Evolutionary conservation across 192 early-diverging fungal species (phyloP), one percentile per base, ranked within the genome.

Genomic region (Coemansia sp.): DNA sequence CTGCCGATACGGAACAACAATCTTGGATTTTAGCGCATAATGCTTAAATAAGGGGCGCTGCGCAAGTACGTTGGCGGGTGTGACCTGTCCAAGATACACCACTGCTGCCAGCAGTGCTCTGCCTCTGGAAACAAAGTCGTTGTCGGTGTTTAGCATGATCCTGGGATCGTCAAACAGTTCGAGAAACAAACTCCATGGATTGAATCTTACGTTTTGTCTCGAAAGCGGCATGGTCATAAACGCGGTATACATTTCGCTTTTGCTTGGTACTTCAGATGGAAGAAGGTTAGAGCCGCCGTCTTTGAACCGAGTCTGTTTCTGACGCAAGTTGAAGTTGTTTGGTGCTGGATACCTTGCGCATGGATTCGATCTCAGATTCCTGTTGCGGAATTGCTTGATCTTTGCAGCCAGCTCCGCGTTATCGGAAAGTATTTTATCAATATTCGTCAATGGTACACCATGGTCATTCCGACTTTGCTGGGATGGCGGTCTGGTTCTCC

Each of bases 111-210:
- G 57, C n/a, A 81, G n/a, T 3, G 13, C 44, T 18, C 15, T 59
- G 38, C 57, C 57, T 41, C 57, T 39, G 16, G 47, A 42, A 45
- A 19, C 18, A 59, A 12, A 19, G 3, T 57, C 16, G 3, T 45
- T 56, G 5, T 43, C 11, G 2, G 47, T 16, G 23, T 45, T 38
- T 39, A 48, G 61, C 8, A 12, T 21, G 2, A 76, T 59, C 4
- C 79, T 70, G 12, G 74, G 61, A 47, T 76, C 74, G 23, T 82
- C 74, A 23, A 76, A 50, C 32, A 76, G 47, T 63, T 81, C 79
- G 10, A 81, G 64, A 32, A 76, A n/a, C 40, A 81, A 53, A 38
- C 67, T 52, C 79, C 79, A 81, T 4, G 79, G 79, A n/a, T 81
- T 81, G 56, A 81, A 76, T 26, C 23, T 39, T 12, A 67, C 26